Evolutionary conservation across 768 basidiomycete species (phyloP).

Genomic region (Termitomyces sp.): DNA sequence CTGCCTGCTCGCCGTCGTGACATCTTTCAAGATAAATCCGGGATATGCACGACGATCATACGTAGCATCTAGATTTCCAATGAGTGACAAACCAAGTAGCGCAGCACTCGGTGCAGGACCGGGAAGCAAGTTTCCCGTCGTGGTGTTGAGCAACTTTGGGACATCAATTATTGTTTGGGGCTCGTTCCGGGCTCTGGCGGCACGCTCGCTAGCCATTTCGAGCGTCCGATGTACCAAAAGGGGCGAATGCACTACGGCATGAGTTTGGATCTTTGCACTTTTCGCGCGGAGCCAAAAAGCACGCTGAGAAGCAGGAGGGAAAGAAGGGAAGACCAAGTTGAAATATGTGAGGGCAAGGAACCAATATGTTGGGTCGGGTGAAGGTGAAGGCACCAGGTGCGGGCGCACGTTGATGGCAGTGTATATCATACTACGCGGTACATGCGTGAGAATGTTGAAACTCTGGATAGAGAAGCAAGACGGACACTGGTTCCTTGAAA

Average conservation of each 20-base stretch:
- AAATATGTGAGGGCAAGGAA: conserved; percentile 59
- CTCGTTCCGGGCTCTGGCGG: conserved; percentile 23
- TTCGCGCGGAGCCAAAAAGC: conserved; percentile 59
- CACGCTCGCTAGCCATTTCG: conserved; percentile 45
- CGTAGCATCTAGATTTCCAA: conserved; percentile 63
- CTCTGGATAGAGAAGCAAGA: not conserved
- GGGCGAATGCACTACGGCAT: conserved; percentile 39
- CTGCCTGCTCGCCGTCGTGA: conserved; percentile 64
- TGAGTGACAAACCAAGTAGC: conserved; percentile 59
- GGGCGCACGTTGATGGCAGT: conserved; percentile 63
- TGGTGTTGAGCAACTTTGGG: conserved; percentile 4
- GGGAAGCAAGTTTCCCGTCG: not conserved
- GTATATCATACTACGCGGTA: conserved; percentile 49
- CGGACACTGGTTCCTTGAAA: conserved; percentile 21
- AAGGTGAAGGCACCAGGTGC: conserved; percentile 28
- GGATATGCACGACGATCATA: conserved; percentile 50
- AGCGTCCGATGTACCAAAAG: conserved; percentile 45
- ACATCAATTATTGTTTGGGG: not conserved
- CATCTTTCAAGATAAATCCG: conserved; percentile 40
- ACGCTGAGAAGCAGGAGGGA: conserved; percentile 34
- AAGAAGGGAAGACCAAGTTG: conserved; percentile 61
- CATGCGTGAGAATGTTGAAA: not conserved
- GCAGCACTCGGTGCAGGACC: conserved; percentile 21
- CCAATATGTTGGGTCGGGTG: conserved; percentile 42
- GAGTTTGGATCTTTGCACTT: conserved; percentile 47